Conservation (phyloP, 1,139 yeast genomes). For the Hansenula lynferdii region DNA sequence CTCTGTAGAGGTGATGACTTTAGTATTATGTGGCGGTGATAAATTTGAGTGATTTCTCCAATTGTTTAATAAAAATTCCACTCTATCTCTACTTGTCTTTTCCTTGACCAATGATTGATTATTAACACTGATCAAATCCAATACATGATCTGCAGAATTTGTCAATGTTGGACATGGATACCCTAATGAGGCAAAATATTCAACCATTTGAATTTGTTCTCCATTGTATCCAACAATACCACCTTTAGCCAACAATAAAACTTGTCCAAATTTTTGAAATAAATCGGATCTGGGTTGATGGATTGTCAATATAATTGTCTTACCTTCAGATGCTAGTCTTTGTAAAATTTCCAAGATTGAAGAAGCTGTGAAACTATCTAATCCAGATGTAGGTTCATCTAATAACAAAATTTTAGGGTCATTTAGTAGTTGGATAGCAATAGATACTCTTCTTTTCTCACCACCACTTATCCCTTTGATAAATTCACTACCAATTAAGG, state of each 20-base stretch:
- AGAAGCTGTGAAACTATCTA: constrained; percentile 76
- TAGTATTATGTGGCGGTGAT: not conserved
- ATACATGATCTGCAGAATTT: constrained; percentile 68
- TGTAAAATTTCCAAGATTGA: constrained; percentile 62
- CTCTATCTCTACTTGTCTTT: constrained; percentile 31
- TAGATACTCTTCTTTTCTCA: constrained; percentile 77
- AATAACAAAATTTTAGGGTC: constrained; percentile 68
- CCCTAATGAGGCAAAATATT: constrained; percentile 42
- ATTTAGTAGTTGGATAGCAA: constrained; percentile 71
- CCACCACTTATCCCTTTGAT: constrained; percentile 85
- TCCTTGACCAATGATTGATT: constrained; percentile 31
- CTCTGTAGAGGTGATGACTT: constrained; percentile 3
- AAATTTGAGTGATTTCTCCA: constrained; percentile 20
- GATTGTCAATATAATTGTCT: constrained; percentile 73
- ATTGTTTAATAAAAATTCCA: constrained; percentile 22
- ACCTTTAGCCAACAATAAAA: constrained; percentile 69
- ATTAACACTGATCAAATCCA: constrained; percentile 57
- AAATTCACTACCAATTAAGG: constrained; percentile 66
- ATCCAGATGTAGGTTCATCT: constrained; percentile 89
- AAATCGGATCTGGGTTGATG: constrained; percentile 83
- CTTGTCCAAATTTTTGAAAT: constrained; percentile 58
- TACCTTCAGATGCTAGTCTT: constrained; percentile 54
- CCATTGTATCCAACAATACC: constrained; percentile 58
- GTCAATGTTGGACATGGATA: constrained; percentile 52
- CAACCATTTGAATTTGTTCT: constrained; percentile 34